Conservation (phyloP, 2,329 filamentous ascomycete genomes). For the Chrysoporthe cubensis region DNA sequence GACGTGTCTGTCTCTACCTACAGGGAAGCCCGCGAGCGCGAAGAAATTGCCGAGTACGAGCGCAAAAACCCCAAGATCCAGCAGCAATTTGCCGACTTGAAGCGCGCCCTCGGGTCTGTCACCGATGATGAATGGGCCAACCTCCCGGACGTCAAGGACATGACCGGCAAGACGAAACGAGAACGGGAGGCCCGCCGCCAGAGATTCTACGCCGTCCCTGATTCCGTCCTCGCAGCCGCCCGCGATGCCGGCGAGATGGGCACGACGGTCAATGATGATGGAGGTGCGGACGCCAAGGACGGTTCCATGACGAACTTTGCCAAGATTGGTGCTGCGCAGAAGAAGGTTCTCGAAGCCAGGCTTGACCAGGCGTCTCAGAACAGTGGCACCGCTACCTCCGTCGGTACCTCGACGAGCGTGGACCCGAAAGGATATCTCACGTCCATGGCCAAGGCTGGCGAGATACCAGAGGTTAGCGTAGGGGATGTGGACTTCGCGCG, state of each 20-base stretch:
- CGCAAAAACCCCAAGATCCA: slow-evolving; percentile 97
- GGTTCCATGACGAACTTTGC: slow-evolving; percentile 98
- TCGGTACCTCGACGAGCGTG: slow-evolving; percentile 86
- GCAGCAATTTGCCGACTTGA: slow-evolving; percentile 95
- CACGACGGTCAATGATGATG: slow-evolving; percentile 84
- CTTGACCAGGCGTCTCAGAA: slow-evolving; percentile 84
- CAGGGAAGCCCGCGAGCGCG: slow-evolving; percentile 92
- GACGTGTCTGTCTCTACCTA: slow-evolving; percentile 64
- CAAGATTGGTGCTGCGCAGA: slow-evolving; percentile 92
- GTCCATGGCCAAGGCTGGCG: slow-evolving; percentile 79
- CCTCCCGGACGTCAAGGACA: slow-evolving; percentile 91
- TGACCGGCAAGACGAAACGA: slow-evolving; percentile 91
- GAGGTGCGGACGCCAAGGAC: slow-evolving; percentile 60
- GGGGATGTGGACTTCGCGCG: slow-evolving; percentile 95
- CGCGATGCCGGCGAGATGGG: slow-evolving; percentile 80
- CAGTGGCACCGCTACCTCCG: slow-evolving; percentile 67
- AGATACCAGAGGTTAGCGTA: slow-evolving; percentile 81
- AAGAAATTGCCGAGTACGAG: slow-evolving; percentile 94
- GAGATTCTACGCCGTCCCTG: slow-evolving; percentile 93
- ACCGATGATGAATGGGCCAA: slow-evolving; percentile 97
- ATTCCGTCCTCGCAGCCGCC: slow-evolving; percentile 90
- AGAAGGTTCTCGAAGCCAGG: slow-evolving; percentile 94
- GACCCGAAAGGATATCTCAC: slow-evolving; percentile 97
- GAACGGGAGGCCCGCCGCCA: slow-evolving; percentile 81
- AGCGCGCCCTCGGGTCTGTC: slow-evolving; percentile 84